Percentiles rank a stretch among this genome's conserved stretches.
Evolutionary conservation across 2,329 filamentous ascomycete genomes (phyloP).

Genomic region (Aspergillus pseudoterreus): DNA sequence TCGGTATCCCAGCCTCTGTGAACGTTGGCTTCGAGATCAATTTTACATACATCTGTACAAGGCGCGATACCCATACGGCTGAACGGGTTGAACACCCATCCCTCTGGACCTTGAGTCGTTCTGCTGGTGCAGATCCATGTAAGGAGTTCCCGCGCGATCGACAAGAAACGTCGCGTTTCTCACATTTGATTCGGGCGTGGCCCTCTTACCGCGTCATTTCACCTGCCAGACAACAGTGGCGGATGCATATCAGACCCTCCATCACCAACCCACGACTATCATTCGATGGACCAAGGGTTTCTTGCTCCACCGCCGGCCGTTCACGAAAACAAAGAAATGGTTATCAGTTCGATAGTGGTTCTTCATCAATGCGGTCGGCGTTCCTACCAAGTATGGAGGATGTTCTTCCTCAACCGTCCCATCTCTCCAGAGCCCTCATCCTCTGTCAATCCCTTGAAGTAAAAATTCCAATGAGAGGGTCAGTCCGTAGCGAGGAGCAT

Average conservation of each 20-base stretch:
- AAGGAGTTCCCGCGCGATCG: conserved; percentile 25
- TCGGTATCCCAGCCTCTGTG: too few relatives aligned
- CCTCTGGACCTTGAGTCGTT: not conserved
- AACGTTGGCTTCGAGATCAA: too few relatives aligned
- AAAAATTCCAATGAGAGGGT: too few relatives aligned
- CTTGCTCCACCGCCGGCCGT: conserved; percentile 6
- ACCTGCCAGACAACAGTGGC: conserved; percentile 2
- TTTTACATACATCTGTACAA: too few relatives aligned
- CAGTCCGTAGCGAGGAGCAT: too few relatives aligned
- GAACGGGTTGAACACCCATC: not conserved
- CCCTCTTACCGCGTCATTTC: conserved; percentile 12
- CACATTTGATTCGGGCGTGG: conserved; percentile 10
- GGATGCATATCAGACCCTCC: conserved; percentile 9
- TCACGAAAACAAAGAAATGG: conserved; percentile 1
- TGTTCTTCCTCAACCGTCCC: not conserved
- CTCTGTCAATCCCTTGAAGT: too few relatives aligned
- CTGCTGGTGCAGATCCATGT: conserved; percentile 18
- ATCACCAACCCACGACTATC: not conserved
- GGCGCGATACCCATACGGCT: too few relatives aligned
- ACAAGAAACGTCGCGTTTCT: conserved; percentile 15
- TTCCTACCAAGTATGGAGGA: not conserved
- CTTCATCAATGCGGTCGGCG: not conserved
- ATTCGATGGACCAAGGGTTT: conserved; percentile 2
- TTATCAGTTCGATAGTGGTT: not conserved
- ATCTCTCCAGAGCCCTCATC: too few relatives aligned